Evolutionary conservation across 129 eudicot species (phyloP), one percentile per base, ranked within the genome.

Genomic region (Helianthus tuberosus): DNA sequence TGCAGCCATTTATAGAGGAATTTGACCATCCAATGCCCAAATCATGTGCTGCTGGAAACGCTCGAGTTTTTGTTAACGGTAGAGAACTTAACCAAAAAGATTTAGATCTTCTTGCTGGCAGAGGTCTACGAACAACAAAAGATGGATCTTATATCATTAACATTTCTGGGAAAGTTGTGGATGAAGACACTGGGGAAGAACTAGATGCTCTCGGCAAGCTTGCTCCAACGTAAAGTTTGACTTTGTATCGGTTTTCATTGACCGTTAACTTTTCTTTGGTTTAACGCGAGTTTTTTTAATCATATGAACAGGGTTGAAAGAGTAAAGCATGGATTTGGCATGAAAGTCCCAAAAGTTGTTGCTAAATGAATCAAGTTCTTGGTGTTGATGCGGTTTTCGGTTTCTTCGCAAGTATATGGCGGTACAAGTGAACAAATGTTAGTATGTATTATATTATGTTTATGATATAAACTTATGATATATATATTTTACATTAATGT

Each of bases 1-100:
- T 88, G 84, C 91, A 94, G 98, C 98, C 98, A 58, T 81, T 81
- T 49, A 94, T 94, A 52, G 92, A 88, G 72, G 97, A 88, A 82
- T 94, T 94, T 69, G 80, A 86, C 68, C 72, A 79, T 72, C 90
- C 89, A 17, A 79, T 90, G 88, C 97, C 90, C 7, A 84, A 77
- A 66, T 74, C 79, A 17, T 94, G 98, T 49, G 87, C 88, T 77
- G 89, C 88, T 51, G 98, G 98, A 68, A 84, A 86, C 78, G 86
- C 98, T 0, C 64, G 79, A 35, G 89, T 94, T 59, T 94, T 83
- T 63, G 93, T 91, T 5, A 94, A 94, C 14, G 93, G 98, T 35
- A 79, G 98, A 67, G 98, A 94, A 79, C 96, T 94, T 35, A 82
- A 86, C 13, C 84, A 81, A 44, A 85, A 73, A 77, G 98, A 94